Evolutionary conservation across 345 rosid species (phyloP), one percentile per base, ranked within the genome.

Genomic region (Toxicodendron radicans): DNA sequence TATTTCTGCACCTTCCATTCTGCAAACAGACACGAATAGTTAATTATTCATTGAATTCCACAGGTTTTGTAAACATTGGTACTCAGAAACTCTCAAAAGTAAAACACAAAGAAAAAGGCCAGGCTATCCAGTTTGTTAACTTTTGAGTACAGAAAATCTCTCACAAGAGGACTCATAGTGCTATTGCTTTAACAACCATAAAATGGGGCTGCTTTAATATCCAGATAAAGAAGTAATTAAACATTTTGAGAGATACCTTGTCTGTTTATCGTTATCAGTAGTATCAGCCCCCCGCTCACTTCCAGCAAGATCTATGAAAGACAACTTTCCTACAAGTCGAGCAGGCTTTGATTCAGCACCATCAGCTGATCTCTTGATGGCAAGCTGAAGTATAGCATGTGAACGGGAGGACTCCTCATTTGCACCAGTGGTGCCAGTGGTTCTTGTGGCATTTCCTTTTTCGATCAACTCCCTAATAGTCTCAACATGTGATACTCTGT

Each of bases 271-370:
- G 82, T 87, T 89, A 60, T 89, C 93, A 49, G 88, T 89, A 17
- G 93, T 89, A 82, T 89, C 93, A 35, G 91, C 91, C 59, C 93
- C 93, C 3, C 90, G 88, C 81, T 89, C 93, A 78, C 91, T 89
- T 58, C 91, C 93, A 48, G 87, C 93, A 71, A 89, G 87, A 74
- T 87, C 91, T 64, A 89, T 89, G 73, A 89, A 87, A 64, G 93
- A 89, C 70, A 87, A 80, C 73, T 89, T 85, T 57, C 93, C 93
- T 2, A 85, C 86, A 53, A 71, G 78, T 57, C 85, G 83, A 49
- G 87, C 75, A 72, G 85, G 87, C 80, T 87, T 89, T 66, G 86
- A 73, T 41, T 84, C 88, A 77, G 81, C 57, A 30, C 86, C 84
- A 71, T 86, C 88, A 74, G 54, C 68, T 4, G 79, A 85, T 79